phyloP scores from a whole-genome alignment of 139 green algal genomes.

The Picochlorum sp. region DNA sequence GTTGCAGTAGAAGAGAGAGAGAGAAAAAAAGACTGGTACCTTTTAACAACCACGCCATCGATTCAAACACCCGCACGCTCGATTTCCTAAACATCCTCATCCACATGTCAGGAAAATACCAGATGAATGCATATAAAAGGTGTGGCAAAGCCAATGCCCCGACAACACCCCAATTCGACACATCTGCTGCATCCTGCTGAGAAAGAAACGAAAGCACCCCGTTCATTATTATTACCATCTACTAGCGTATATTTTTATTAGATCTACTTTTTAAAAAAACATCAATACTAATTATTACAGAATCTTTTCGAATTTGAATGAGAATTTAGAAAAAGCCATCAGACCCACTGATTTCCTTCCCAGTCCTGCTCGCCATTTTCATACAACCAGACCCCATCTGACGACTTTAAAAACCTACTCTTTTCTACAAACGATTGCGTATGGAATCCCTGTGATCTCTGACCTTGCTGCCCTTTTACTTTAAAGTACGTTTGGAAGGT shows the following conservation, averaged over 20 bases:
- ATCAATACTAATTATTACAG: no score
- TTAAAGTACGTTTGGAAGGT: constrained; percentile 35
- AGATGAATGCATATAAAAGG: constrained; percentile 62
- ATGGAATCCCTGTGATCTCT: constrained; percentile 26
- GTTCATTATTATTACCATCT: not conserved
- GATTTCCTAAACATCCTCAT: constrained; percentile 30
- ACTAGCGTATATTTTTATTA: no score
- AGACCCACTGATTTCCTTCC: constrained; percentile 5
- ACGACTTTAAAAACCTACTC: constrained; percentile 21
- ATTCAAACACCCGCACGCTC: constrained; percentile 40
- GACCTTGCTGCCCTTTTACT: constrained; percentile 25
- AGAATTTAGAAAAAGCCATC: no score
- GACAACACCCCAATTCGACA: constrained; percentile 16
- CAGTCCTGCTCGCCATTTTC: constrained; percentile 32
- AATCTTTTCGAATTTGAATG: no score
- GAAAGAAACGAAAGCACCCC: not conserved
- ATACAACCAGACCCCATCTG: constrained; percentile 22
- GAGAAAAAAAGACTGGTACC: constrained; percentile 13
- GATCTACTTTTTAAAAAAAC: no score
- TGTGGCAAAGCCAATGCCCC: constrained; percentile 44
- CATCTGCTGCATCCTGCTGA: not conserved
- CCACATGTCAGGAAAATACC: constrained; percentile 46
- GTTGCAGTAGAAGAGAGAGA: no score
- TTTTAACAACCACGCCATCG: constrained; percentile 43
- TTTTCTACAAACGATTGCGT: constrained; percentile 31